These are phyloP conservation scores for Candida dubliniensis DNA, from an alignment of 1,139 yeast species.

Conservation along the genomic window DNA sequence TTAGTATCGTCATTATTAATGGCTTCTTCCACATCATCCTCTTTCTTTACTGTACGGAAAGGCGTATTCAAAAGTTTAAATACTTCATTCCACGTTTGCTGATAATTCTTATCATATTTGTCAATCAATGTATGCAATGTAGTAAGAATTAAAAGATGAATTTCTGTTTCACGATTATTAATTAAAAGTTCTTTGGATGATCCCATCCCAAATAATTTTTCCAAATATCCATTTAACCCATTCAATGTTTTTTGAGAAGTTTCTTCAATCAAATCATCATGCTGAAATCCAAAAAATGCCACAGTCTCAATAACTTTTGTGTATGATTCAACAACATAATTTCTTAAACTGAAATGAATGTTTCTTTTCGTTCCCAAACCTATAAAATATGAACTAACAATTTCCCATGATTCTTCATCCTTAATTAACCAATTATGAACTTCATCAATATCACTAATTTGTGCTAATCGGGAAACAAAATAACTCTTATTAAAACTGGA, in stretches of 20 bases:
- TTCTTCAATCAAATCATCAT: conserved; percentile 16
- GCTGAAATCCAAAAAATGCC: conserved; percentile 48
- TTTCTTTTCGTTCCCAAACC: conserved; percentile 35
- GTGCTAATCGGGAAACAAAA: conserved; percentile 39
- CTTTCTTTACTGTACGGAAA: conserved; percentile 33
- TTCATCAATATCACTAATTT: conserved; percentile 51
- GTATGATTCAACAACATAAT: conserved; percentile 48
- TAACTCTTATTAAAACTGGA: conserved; percentile 47
- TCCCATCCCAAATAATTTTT: conserved; percentile 35
- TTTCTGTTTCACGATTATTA: conserved; percentile 61
- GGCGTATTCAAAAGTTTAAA: conserved; percentile 70
- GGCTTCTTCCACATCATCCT: conserved; percentile 23
- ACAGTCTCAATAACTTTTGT: conserved; percentile 48
- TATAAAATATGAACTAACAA: conserved; percentile 46
- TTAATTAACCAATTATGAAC: conserved; percentile 43
- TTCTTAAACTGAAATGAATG: conserved; percentile 43
- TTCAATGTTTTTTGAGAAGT: conserved; percentile 40
- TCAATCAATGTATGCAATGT: conserved; percentile 72
- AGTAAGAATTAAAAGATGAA: conserved; percentile 60
- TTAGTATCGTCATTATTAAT: conserved; percentile 24
- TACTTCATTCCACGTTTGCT: conserved; percentile 69
- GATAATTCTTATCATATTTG: conserved; percentile 58
- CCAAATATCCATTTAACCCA: conserved; percentile 35
- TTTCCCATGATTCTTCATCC: conserved; percentile 45
- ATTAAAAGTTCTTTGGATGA: conserved; percentile 42